These are phyloP conservation scores for Takakia lepidozioides DNA, from an alignment of 225 moss, liverwort and hornwort species.

Conservation along the genomic window DNA sequence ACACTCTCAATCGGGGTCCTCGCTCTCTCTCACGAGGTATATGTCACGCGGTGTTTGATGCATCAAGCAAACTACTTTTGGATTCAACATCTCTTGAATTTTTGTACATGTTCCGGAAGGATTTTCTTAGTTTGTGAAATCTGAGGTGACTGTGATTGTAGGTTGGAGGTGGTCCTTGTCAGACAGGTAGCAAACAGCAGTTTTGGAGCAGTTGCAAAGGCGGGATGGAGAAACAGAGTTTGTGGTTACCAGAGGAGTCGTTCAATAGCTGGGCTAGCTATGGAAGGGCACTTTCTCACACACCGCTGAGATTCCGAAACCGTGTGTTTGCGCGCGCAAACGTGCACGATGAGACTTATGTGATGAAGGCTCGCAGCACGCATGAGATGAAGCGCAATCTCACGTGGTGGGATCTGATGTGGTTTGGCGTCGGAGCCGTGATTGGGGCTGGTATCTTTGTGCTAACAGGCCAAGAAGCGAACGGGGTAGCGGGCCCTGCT, in stretches of 20 bases:
- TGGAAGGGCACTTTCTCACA: slow-evolving; percentile 28
- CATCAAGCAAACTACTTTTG: too few species aligned
- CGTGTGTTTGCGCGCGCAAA: slow-evolving; percentile 36
- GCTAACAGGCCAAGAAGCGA: slow-evolving; percentile 72
- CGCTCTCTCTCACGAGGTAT: too few species aligned
- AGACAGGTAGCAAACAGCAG: too few species aligned
- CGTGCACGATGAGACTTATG: slow-evolving; percentile 28
- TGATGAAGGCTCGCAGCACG: slow-evolving; percentile 31
- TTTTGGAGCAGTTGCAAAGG: too few species aligned
- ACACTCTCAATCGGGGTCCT: too few species aligned
- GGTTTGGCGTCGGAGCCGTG: slow-evolving; percentile 79
- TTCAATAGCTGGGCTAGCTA: slow-evolving; percentile 51
- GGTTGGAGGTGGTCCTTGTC: too few species aligned
- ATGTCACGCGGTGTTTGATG: too few species aligned
- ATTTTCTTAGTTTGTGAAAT: too few species aligned
- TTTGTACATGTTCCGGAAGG: too few species aligned
- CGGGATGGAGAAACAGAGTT: neutral
- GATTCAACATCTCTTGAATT: too few species aligned
- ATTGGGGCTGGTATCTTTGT: slow-evolving; percentile 85
- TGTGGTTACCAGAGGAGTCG: slow-evolving; percentile 60
- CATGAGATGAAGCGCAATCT: slow-evolving; percentile 46
- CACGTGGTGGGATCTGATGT: slow-evolving; percentile 71
- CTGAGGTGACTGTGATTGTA: too few species aligned
- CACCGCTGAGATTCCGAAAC: slow-evolving; percentile 31
- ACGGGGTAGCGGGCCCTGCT: slow-evolving; percentile 47